Percentiles rank a stretch among this genome's conserved stretches.
phyloP scores from a whole-genome alignment of 73 alveolate species.

The Stentor coeruleus region DNA sequence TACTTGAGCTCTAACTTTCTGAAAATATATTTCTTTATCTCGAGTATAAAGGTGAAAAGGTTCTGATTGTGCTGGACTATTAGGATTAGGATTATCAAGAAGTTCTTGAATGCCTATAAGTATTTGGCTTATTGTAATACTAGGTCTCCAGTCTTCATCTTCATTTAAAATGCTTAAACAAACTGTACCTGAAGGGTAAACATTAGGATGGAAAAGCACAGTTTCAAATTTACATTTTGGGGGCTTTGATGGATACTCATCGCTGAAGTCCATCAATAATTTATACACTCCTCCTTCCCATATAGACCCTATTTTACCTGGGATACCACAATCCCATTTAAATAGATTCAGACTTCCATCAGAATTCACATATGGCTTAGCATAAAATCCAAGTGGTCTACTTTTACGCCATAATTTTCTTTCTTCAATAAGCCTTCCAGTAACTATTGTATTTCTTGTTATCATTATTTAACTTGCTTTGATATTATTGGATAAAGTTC shows the following conservation, averaged over 20 bases:
- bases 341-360: constrained; percentile 63
- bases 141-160: constrained; percentile 98
- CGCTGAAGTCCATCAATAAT: constrained; percentile 86
- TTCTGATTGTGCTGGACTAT: constrained; percentile 92
- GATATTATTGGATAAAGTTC: too few relatives aligned
- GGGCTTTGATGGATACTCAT: constrained; percentile 95
- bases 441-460: too few relatives aligned
- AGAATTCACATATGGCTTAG: constrained; percentile 60
- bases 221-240: constrained; percentile 95
- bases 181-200: constrained; percentile 96
- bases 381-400: constrained; percentile 94
- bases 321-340: constrained; percentile 95
- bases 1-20: too few relatives aligned
- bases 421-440: constrained; percentile 80
- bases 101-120: constrained; percentile 88
- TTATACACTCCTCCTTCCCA: constrained; percentile 97
- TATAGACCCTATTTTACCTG: constrained; percentile 87
- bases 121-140: constrained; percentile 80
- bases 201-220: constrained; percentile 84
- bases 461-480: too few relatives aligned
- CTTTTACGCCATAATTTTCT: constrained; percentile 89
- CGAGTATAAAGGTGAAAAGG: too few relatives aligned
- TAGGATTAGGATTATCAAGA: constrained; percentile 84
- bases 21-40: too few relatives aligned
- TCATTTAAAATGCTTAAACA: constrained; percentile 93